Evolutionary conservation across 1,284 basidiomycete species (phyloP).

Genomic region (Trichosporon inkin): DNA sequence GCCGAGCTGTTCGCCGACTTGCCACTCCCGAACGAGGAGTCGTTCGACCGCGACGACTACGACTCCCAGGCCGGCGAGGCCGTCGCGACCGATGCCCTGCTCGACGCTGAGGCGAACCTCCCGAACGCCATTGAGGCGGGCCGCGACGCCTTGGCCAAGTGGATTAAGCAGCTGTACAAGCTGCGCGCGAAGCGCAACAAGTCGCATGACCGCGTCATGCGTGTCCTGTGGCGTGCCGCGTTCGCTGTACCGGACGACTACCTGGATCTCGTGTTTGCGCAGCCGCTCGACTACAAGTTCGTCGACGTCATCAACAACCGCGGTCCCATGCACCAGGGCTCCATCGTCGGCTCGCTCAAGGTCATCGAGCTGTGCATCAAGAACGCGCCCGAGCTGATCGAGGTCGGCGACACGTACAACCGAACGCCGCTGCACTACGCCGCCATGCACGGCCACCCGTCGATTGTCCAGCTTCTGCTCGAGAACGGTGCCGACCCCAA

Average conservation of each 20-base stretch:
- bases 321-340: slow-evolving; percentile 90
- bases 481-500: slow-evolving; percentile 64
- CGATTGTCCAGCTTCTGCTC: slow-evolving; percentile 72
- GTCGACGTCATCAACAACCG: slow-evolving; percentile 97
- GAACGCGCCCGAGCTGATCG: slow-evolving; percentile 49
- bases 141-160: slow-evolving; percentile 60
- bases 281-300: slow-evolving; percentile 83
- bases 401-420: slow-evolving; percentile 64
- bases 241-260: slow-evolving; percentile 70
- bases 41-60: slow-evolving; percentile 66
- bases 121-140: slow-evolving; percentile 65
- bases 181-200: slow-evolving; percentile 28
- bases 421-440: slow-evolving; percentile 93
- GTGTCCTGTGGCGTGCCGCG: slow-evolving; percentile 86
- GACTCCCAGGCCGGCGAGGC: slow-evolving; percentile 46
- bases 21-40: slow-evolving; percentile 44
- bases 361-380: slow-evolving; percentile 78
- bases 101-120: slow-evolving; percentile 81
- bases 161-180: slow-evolving; percentile 60
- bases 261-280: slow-evolving; percentile 69
- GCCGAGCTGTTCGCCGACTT: slow-evolving; percentile 54
- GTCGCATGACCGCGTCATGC: slow-evolving; percentile 55
- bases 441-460: slow-evolving; percentile 82
- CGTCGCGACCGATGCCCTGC: slow-evolving; percentile 62
- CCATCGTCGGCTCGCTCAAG: slow-evolving; percentile 74